Percentiles rank a stretch among this genome's conserved stretches.
Conservation (phyloP, 2,329 filamentous ascomycete species). For the Ceratocystis huliohia region DNA sequence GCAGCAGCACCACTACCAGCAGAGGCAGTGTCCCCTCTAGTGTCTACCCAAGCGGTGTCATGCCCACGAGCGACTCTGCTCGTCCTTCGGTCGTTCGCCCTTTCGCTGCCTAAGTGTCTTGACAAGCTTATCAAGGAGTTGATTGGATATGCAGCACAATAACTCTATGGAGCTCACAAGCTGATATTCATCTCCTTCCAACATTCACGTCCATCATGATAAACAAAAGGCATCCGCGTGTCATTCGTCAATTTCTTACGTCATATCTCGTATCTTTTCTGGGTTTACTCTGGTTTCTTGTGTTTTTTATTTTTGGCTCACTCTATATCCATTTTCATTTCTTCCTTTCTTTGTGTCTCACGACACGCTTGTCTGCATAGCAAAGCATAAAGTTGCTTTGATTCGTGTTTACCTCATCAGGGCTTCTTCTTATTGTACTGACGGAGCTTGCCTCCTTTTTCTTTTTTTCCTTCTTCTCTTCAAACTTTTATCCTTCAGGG, state of each 20-base stretch:
- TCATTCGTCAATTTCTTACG: not conserved
- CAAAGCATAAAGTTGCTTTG: not conserved
- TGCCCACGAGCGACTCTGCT: too few relatives aligned
- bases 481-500: not conserved
- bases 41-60: too few relatives aligned
- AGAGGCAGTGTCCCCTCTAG: not conserved
- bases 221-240: not conserved
- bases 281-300: not conserved
- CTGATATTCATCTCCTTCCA: not conserved
- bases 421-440: not conserved
- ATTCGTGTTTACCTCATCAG: not conserved
- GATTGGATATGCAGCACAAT: not conserved
- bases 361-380: not conserved
- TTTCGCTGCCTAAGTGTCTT: constrained; percentile 12
- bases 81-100: constrained; percentile 3
- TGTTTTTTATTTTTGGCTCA: not conserved
- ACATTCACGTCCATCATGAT: not conserved
- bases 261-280: not conserved
- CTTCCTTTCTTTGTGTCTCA: not conserved
- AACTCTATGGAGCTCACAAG: not conserved
- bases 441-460: not conserved
- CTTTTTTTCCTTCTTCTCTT: not conserved
- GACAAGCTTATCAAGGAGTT: not conserved
- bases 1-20: too few relatives aligned
- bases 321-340: not conserved